Base-by-base conservation (phyloP, 768 basidiomycete species). In the Tricholoma terreum region DNA sequence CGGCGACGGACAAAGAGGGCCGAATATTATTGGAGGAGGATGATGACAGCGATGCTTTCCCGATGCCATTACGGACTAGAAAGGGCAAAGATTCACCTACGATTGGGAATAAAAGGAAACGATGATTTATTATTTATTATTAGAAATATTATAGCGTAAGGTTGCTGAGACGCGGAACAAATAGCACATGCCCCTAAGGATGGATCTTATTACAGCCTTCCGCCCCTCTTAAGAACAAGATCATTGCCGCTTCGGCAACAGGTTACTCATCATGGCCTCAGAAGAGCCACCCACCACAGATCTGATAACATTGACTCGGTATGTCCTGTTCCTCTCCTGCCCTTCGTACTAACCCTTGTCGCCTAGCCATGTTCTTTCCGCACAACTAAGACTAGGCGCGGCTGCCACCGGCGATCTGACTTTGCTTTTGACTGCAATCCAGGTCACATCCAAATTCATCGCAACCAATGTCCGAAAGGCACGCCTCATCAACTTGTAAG, bases 381-480 rank as follows among this genome's bases (percentile, higher is more conserved):
- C 93, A 67, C 94, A 96, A 73, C 73, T 91, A 62, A 86, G 87
- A 56, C 78, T 95, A 27, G 95, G 95, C 36, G 73, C 85, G 9
- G 74, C 83, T 4, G 94, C 94, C 6, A 93, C 92, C 0, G 96
- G 97, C 58, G 97, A 98, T 76, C 78, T 98, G 54, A 98, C 97
- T 3, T 75, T 98, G 59, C 84, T 99, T 56, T 82, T 99, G 62
- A 96, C 89, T 59, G 96, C 94, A 48, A 98, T 99, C 71, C 94
- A 97, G 71, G 86, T 94, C 61, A 92, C 92, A 31, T 94, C 90
- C 77, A 94, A 94, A 75, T 98, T 98, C 80, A 98, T 98, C 70
- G 92, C 95, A 2, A 95, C 93, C 63, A 98, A 98, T 68, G 97
- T 99, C 67, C 87, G 97, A 63, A 92, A 93, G 75, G 97, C 97